Evolutionary conservation across 352 stramenopile genomes (phyloP), one percentile per base, ranked within the genome.

Genomic region (Phytophthora kernoviae): DNA sequence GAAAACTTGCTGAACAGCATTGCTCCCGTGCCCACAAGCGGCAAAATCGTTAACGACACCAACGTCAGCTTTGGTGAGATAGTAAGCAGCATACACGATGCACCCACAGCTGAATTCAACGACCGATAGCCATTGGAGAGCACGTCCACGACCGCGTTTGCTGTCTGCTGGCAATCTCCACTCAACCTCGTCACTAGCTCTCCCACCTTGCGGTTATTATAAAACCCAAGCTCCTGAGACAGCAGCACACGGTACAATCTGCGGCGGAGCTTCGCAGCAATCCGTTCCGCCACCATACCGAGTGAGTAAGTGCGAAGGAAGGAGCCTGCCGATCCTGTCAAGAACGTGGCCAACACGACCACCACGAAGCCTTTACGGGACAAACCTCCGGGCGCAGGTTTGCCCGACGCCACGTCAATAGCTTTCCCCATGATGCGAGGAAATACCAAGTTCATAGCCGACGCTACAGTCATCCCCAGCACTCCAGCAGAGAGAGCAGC

Each of bases 21-120:
- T 24, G 87, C 83, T 15, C 81, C 81, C 0, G 81, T 81, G 57
- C 83, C 87, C 33, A 94, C 79, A 2, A 94, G 64, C 17, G 88
- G 87, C 40, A 97, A 58, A 36, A 94, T 92, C 0, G 79, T 82
- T 10, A 97, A 60, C 36, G 90, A 96, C 55, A 97, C 87, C 17
- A 96, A 64, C 46, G 90, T 97, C 41, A 97, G 72, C 67, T 89
- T 93, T 9, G 90, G 90, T 24, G 90, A 97, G 55, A 97, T 92
- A 9, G 77, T 84, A 10, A 97, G 59, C 49, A 97, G 72, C 87
- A 96, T 96, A 36, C 84, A 80, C 17, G 89, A 96, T 21, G 85
- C 90, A 32, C 92, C 92, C 24, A 97, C 44, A 0, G 90, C 86
- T 44, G 90, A 97, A 62, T 96, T 96, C 14, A 96, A 67, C 40